Evolutionary conservation across 2,329 filamentous ascomycete genomes (phyloP), one percentile per base, ranked within the genome.

Genomic region (Alternaria arborescens): DNA sequence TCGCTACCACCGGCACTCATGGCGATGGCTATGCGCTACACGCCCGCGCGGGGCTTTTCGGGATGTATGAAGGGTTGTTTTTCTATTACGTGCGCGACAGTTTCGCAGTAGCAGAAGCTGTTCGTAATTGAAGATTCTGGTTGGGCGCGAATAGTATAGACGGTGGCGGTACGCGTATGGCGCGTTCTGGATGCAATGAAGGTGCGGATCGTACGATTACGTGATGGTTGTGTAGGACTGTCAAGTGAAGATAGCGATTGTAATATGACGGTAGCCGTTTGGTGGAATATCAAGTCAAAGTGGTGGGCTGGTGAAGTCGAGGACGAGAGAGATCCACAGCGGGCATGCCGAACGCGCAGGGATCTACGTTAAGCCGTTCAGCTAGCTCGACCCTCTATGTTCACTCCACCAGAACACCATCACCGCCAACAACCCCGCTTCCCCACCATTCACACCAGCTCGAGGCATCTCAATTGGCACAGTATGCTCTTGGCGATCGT

Each of bases 1-100:
- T 98, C 93, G 81, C 94, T 97, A 91, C 97, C 97, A 62, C 71
- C 76, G 43, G 67, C 71, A 61, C 74, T 78, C 76, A 78, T 77
- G 53, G 47, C 64, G 58, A 64, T 58, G 52, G 61, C 28, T 66
- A 30, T 50, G 62, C 58, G 59, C 64, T 62, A 61, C 50, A 26
- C 42, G 65, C 71, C 69, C 67, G 43, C 60, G 44, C 53, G 43
- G 60, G 58, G 58, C 55, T 55, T 18, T 12, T 38, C 11, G 40
- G 12, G 20, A 10, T n/a, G 20, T 12, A 26, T 26, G 41, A 22
- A 16, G 11, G 36, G 12, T 30, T 16, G 22, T 26, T 47, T 43
- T 14, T 32, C 51, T 42, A 47, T 34, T 46, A n/a, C 34, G 22
- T 50, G 42, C 47, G 55, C 47, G 55, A 30, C n/a, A 26, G 11